Evolutionary conservation across 2,329 filamentous ascomycete genomes (phyloP), one percentile per base, ranked within the genome.

Genomic region (Ascochyta fabae): DNA sequence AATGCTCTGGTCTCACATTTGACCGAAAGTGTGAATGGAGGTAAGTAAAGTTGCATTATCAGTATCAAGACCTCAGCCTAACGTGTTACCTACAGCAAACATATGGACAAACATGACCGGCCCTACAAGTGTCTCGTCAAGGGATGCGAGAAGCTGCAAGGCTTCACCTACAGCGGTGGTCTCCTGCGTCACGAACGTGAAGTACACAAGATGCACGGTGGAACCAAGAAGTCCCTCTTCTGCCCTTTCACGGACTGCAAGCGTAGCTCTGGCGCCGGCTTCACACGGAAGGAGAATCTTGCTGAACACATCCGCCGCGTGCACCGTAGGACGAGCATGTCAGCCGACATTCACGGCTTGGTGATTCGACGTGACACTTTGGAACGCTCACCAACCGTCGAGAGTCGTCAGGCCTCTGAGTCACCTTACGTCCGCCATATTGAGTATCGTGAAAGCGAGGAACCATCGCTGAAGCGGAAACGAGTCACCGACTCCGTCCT

Each of bases 41-140:
- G 92, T 95, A 80, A 85, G 90, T 84, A 13, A 16, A 41, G n/a
- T 36, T 13, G 26, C 23, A 15, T 12, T 3, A 15, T 26, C 10
- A 1, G 10, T 23, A 42, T 12, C 19, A 27, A 15, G n/a, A 15
- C n/a, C 10, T 15, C 19, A 4, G 16, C 16, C 40, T 46, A 22
- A 43, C 29, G 10, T 12, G 12, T 34, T 3, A 15, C 19, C 29
- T 34, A 46, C 48, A 96, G 92, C 73, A 97, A 98, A 79, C 94
- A 98, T 74, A 97, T 97, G 93, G 94, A 98, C 78, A 96, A 96
- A 75, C 94, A 98, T 74, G 92, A 96, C 66, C 85, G 94, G 12
- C 94, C 94, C 1, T 98, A 97, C 73, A 90, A 92, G 68, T 98
- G 94, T 75, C 83, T 81, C 22, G 87, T 89, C 39, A 83, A 86